phyloP scores from a whole-genome alignment of 1,284 basidiomycete genomes.

The Stygiomarasmius scandens region DNA sequence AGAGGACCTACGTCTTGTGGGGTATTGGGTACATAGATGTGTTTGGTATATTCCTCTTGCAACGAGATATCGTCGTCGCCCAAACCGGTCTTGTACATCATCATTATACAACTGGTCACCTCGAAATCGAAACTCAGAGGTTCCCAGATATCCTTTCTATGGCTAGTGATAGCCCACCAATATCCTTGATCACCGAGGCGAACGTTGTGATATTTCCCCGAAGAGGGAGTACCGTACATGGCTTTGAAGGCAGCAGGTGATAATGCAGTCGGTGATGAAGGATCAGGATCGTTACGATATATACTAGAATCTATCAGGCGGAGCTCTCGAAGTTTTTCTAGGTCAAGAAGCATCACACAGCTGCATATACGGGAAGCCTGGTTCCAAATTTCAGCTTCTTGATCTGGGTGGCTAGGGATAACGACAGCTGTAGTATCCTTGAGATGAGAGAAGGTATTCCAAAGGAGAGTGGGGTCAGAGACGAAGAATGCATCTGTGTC shows the following conservation, averaged over 20 bases:
- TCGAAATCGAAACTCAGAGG: conserved; percentile 50
- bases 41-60: conserved; percentile 36
- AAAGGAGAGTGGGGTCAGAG: conserved; percentile 46
- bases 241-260: conserved; percentile 44
- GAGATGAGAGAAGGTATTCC: conserved; percentile 41
- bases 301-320: conserved; percentile 49
- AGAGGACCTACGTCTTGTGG: conserved; percentile 30
- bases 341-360: conserved; percentile 53
- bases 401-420: conserved; percentile 48
- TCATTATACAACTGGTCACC: conserved; percentile 48
- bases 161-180: conserved; percentile 53
- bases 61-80: conserved; percentile 39
- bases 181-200: conserved; percentile 53
- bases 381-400: conserved; percentile 41
- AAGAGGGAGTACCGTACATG: conserved; percentile 44
- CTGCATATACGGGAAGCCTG: conserved; percentile 51
- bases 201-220: conserved; percentile 42
- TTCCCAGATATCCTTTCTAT: conserved; percentile 41
- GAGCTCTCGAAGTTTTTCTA: conserved; percentile 42
- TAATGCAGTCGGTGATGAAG: conserved; percentile 31
- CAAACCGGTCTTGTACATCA: conserved; percentile 45
- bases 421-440: conserved; percentile 38
- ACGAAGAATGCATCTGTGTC: conserved; percentile 55
- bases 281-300: conserved; percentile 34
- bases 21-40: conserved; percentile 39